Conservation (phyloP, 352 stramenopile species). For the Pythium myriotylum region DNA sequence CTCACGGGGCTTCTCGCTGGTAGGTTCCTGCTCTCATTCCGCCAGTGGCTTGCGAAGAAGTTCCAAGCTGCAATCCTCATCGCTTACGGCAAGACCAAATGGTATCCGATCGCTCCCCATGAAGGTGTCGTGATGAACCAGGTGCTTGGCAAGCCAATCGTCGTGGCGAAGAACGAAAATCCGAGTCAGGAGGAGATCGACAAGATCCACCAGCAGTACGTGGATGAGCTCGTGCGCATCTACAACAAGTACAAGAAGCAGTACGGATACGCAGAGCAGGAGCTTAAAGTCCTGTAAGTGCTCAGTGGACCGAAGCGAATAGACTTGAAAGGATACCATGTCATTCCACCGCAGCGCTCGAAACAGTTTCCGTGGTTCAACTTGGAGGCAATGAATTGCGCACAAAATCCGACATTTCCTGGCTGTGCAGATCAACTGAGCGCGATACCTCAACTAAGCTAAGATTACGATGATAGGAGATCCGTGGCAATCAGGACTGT, state of each 20-base stretch:
- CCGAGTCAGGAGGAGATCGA: constrained; percentile 69
- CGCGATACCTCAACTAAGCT: too few species aligned
- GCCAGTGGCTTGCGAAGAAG: constrained; percentile 66
- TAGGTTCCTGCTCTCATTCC: constrained; percentile 66
- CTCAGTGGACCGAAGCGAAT: too few species aligned
- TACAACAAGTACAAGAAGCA: constrained; percentile 87
- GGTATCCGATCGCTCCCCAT: constrained; percentile 57
- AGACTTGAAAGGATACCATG: not conserved
- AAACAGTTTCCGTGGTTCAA: too few species aligned
- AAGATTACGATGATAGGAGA: too few species aligned
- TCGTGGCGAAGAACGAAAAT: constrained; percentile 59
- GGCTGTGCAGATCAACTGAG: too few species aligned
- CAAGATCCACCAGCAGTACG: too few species aligned
- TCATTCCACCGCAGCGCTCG: too few species aligned
- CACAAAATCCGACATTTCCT: too few species aligned
- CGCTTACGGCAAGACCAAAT: constrained; percentile 60
- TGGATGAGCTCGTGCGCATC: constrained; percentile 69
- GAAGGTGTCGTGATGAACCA: constrained; percentile 35
- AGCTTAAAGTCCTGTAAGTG: constrained; percentile 56
- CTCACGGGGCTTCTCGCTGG: not conserved
- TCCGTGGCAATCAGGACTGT: too few species aligned
- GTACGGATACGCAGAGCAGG: constrained; percentile 62
- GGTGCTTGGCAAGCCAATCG: constrained; percentile 78
- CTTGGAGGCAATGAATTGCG: too few species aligned
- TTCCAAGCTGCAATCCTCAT: constrained; percentile 67